Conservation (phyloP, 140 eudicot species). For the Oenanthe javanica region DNA sequence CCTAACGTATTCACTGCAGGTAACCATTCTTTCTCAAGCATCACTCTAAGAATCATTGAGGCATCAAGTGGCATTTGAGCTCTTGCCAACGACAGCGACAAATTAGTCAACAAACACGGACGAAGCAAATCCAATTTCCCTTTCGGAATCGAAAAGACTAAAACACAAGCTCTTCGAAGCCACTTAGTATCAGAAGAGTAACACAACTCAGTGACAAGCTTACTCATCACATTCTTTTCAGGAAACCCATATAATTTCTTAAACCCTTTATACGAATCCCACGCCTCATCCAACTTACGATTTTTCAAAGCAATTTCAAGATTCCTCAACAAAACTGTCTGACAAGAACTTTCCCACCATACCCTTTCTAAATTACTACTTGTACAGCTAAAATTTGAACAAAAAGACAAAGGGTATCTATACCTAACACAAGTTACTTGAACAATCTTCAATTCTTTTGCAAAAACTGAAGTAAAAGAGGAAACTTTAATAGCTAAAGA, state of each 20-base stretch:
- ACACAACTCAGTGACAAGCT: slow-evolving; percentile 46
- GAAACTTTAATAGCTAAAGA: slow-evolving; percentile 15
- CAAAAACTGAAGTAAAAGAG: slow-evolving; percentile 15
- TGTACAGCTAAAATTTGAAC: slow-evolving; percentile 19
- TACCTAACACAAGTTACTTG: not conserved
- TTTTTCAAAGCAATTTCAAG: slow-evolving; percentile 46
- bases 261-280: slow-evolving; percentile 50
- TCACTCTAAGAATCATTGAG: slow-evolving; percentile 50
- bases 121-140: slow-evolving; percentile 41
- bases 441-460: slow-evolving; percentile 9
- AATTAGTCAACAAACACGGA: slow-evolving; percentile 41
- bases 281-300: slow-evolving; percentile 55
- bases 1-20: slow-evolving; percentile 48
- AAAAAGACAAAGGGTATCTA: slow-evolving; percentile 3
- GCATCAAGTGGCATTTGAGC: slow-evolving; percentile 66
- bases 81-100: slow-evolving; percentile 57
- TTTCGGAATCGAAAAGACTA: slow-evolving; percentile 35
- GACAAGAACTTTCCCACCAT: slow-evolving; percentile 36
- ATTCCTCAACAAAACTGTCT: slow-evolving; percentile 34
- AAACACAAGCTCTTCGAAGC: slow-evolving; percentile 52
- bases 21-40: slow-evolving; percentile 41
- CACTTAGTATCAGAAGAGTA: slow-evolving; percentile 53
- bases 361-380: slow-evolving; percentile 15
- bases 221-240: slow-evolving; percentile 22
- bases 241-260: slow-evolving; percentile 62